A percentile compares a stretch with the other conserved stretches of the same genome.
Conservation (phyloP, 306 rosid species). For the Citrullus amarus region DNA sequence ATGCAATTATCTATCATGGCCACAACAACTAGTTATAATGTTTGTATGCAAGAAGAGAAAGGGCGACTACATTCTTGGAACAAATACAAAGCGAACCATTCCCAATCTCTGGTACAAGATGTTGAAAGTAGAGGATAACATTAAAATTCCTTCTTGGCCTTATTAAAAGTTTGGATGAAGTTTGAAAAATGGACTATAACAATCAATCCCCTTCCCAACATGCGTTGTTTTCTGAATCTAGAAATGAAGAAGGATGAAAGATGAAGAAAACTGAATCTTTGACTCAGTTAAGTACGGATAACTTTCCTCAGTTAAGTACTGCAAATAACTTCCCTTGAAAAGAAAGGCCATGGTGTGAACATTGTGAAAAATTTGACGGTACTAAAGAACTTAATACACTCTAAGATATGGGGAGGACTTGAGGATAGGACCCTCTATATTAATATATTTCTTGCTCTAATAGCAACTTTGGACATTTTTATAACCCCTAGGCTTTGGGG, state of each 20-base stretch:
- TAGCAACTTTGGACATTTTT: background rate
- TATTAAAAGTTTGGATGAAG: constrained; percentile 2
- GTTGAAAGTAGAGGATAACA: background rate
- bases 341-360: constrained; percentile 10
- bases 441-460: background rate
- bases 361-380: background rate
- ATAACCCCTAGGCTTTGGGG: background rate
- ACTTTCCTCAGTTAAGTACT: background rate
- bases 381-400: background rate
- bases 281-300: background rate
- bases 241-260: constrained; percentile 6
- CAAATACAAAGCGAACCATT: background rate
- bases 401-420: background rate
- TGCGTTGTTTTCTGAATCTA: background rate
- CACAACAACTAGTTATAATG: background rate
- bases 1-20: background rate
- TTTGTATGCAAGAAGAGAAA: background rate
- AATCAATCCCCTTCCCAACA: background rate
- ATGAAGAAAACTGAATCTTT: background rate
- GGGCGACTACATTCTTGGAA: background rate
- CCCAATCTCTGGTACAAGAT: background rate
- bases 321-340: background rate
- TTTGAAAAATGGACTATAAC: background rate
- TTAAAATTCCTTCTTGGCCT: background rate
- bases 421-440: background rate